Percentiles rank a stretch among this genome's conserved stretches.
phyloP scores from a whole-genome alignment of 2,329 filamentous ascomycete genomes.

The Coniochaeta sp. region DNA sequence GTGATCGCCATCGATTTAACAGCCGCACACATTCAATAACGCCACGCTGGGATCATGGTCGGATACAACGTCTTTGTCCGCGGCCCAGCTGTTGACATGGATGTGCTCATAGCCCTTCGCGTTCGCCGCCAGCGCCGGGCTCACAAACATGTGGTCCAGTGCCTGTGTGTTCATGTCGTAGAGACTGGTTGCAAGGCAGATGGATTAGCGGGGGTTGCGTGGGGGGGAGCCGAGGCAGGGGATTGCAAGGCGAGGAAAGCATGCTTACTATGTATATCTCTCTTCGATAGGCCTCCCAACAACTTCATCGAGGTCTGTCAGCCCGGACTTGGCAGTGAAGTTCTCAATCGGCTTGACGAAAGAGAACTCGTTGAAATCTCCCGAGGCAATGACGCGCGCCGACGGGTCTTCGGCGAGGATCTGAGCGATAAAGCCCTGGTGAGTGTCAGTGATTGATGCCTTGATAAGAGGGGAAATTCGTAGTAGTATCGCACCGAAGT shows the following conservation, averaged over 20 bases:
- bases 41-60: conserved; percentile 66
- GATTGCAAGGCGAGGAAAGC: not conserved
- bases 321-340: conserved; percentile 44
- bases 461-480: not conserved
- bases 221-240: not conserved
- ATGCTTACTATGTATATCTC: conserved; percentile 54
- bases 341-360: conserved; percentile 51
- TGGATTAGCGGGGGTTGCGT: not conserved
- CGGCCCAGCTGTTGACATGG: conserved; percentile 64
- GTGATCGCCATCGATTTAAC: conserved; percentile 2
- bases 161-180: conserved; percentile 64
- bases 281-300: conserved; percentile 43
- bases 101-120: conserved; percentile 53
- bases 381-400: conserved; percentile 52
- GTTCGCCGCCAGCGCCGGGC: conserved; percentile 35
- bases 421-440: conserved; percentile 43
- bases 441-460: conserved; percentile 3
- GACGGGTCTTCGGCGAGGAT: conserved; percentile 49
- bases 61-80: conserved; percentile 45
- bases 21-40: conserved; percentile 50
- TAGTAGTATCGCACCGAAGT: conserved; percentile 39
- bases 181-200: conserved; percentile 20
- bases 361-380: conserved; percentile 68
- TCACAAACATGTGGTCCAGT: conserved; percentile 64
- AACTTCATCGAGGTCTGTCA: conserved; percentile 56